Percentiles rank a stretch among this genome's conserved stretches.
These are phyloP conservation scores for Monilinia polystroma DNA, from an alignment of 2,329 filamentous ascomycete genomes.

Conservation along the genomic window DNA sequence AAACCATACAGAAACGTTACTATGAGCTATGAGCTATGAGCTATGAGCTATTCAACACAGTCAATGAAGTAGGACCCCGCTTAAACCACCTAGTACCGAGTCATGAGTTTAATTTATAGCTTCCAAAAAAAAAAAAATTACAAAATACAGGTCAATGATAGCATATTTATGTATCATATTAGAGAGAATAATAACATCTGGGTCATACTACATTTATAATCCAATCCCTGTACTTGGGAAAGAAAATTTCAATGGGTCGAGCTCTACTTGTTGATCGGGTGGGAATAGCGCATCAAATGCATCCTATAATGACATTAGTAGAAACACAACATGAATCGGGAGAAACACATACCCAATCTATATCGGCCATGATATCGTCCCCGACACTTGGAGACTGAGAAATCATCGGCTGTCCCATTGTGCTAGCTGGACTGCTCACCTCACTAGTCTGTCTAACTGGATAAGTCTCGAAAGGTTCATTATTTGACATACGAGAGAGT, in stretches of 20 bases:
- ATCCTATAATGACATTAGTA: constrained; percentile 27
- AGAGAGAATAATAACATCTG: neutral
- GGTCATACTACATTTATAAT: neutral
- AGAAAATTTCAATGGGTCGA: constrained; percentile 1
- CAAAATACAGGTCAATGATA: neutral
- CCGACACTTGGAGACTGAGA: neutral
- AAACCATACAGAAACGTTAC: no score
- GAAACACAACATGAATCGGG: neutral
- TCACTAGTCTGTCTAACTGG: neutral
- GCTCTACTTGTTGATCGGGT: constrained; percentile 30
- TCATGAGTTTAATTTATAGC: neutral
- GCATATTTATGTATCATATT: no score
- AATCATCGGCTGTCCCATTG: constrained; percentile 2
- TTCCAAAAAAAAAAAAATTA: no score
- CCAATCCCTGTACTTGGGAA: neutral
- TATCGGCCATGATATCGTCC: constrained; percentile 50
- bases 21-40: no score
- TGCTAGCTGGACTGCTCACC: neutral
- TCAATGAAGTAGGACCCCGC: no score
- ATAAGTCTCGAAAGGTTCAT: constrained; percentile 2
- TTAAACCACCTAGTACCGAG: no score
- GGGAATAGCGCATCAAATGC: constrained; percentile 40
- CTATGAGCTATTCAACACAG: no score
- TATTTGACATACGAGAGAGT: neutral
- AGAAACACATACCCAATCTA: constrained; percentile 61